Evolutionary conservation across 2,329 filamentous ascomycete genomes (phyloP), one percentile per base, ranked within the genome.

Genomic region (Penicillium sumatraense): DNA sequence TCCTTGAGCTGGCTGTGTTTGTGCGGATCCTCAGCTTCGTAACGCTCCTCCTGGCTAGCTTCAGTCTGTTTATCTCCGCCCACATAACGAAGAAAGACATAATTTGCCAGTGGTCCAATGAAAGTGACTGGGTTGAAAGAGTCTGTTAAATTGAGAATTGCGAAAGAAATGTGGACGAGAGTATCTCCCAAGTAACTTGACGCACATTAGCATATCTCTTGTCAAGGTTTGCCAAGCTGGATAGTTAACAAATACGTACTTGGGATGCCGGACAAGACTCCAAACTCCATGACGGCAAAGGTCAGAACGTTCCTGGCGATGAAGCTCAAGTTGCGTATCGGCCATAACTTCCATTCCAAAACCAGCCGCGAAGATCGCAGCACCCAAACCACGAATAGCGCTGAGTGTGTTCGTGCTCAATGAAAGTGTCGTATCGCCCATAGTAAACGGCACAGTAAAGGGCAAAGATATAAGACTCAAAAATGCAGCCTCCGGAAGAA

Each of bases 231-330:
- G 21, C 10, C 13, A 16, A 7, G 5, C 16, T 14, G 29, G 3
- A 13, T 29, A 14, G 24, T 11, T 26, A 9, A 8, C n/a, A 7
- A 10, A n/a, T 16, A 73, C 81, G 68, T 74, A 86, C 83, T 86
- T 86, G 0, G 84, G 84, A 70, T 86, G 83, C 46, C 85, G 73
- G 23, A 86, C 83, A 27, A 86, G 78, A 61, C 82, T 83, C 82
- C 83, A 86, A 26, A 87, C 84, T 11, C 83, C 83, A n/a, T 82
- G 77, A 13, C 80, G 78, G 57, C 81, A 76, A 26, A 86, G 72
- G 33, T 72, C 73, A 2, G 51, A 63, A 14, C 75, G 73, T 20
- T 78, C 68, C 41, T 73, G 72, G 57, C 80, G 79, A 66, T 84
- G 83, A 29, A 75, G 64, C 42, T 81, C 79, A 13, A 86, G 72